These are phyloP conservation scores for Hibiscus tridactylites DNA, from an alignment of 345 rosid species.

Conservation along the genomic window DNA sequence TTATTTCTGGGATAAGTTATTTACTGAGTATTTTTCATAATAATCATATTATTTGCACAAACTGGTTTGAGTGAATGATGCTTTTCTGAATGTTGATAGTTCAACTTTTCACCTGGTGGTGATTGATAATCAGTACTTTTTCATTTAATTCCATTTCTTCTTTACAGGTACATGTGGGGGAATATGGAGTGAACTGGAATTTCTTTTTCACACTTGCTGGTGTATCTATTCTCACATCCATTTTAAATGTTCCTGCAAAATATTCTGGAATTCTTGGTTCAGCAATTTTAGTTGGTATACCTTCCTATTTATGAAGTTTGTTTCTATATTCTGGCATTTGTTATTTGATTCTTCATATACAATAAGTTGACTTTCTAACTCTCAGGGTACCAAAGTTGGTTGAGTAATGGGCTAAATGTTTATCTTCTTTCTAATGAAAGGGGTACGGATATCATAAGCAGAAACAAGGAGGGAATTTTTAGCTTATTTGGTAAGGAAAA, in stretches of 20 bases:
- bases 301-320: constrained; percentile 4
- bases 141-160: not conserved
- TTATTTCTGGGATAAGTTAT: too few relatives aligned
- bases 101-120: constrained; percentile 3
- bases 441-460: constrained; percentile 63
- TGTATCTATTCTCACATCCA: constrained; percentile 59
- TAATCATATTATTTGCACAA: too few relatives aligned
- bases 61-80: not conserved
- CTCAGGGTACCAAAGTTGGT: constrained; percentile 74
- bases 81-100: constrained; percentile 1
- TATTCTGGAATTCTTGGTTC: constrained; percentile 72
- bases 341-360: constrained; percentile 4
- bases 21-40: too few relatives aligned
- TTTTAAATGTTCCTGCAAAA: constrained; percentile 47
- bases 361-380: constrained; percentile 7
- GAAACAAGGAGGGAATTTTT: constrained; percentile 84
- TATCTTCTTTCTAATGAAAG: constrained; percentile 66
- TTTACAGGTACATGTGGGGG: constrained; percentile 69
- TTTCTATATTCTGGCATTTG: not conserved
- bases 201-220: constrained; percentile 93
- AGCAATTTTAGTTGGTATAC: constrained; percentile 49
- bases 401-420: constrained; percentile 52
- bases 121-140: not conserved
- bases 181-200: constrained; percentile 92
- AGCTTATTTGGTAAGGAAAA: constrained; percentile 61